Evolutionary conservation across 2,329 filamentous ascomycete genomes (phyloP).

Genomic region (Xylariomycetidae sp.): DNA sequence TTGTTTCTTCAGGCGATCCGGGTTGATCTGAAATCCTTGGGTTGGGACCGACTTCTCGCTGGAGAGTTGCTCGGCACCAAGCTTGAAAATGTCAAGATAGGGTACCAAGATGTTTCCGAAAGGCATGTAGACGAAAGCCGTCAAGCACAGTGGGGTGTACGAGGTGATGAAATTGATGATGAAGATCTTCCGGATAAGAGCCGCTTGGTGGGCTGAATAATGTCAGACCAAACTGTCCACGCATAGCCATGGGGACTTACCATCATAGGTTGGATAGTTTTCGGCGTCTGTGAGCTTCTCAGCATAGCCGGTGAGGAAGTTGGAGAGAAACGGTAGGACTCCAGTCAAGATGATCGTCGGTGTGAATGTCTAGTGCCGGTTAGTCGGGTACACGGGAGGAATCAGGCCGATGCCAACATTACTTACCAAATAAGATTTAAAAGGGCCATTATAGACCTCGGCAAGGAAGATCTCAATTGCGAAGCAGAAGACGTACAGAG

Average conservation of each 20-base stretch:
- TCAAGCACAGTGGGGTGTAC: conserved; percentile 86
- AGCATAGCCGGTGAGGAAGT: conserved; percentile 69
- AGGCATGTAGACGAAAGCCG: conserved; percentile 89
- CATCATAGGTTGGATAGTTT: conserved; percentile 84
- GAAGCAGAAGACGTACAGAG: conserved; percentile 80
- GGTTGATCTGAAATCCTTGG: conserved; percentile 72
- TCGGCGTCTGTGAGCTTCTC: conserved; percentile 74
- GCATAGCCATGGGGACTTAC: conserved; percentile 25
- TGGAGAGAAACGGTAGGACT: conserved; percentile 70
- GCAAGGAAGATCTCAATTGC: conserved; percentile 93
- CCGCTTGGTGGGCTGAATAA: conserved; percentile 63
- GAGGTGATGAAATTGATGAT: conserved; percentile 95
- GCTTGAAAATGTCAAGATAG: conserved; percentile 74
- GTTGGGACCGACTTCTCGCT: conserved; percentile 65
- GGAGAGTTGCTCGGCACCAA: conserved; percentile 68
- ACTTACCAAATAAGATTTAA: conserved; percentile 75
- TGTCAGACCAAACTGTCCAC: conserved; percentile 13
- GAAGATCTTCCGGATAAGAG: conserved; percentile 88
- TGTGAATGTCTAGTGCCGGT: conserved; percentile 75
- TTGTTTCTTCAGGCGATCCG: conserved; percentile 75
- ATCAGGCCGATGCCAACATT: no score
- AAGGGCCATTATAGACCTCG: conserved; percentile 83
- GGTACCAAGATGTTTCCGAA: conserved; percentile 81
- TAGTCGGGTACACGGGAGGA: no score
- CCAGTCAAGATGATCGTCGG: conserved; percentile 84